These are phyloP conservation scores for Volvox reticuliferus DNA, from an alignment of 139 green algal species.

Conservation along the genomic window DNA sequence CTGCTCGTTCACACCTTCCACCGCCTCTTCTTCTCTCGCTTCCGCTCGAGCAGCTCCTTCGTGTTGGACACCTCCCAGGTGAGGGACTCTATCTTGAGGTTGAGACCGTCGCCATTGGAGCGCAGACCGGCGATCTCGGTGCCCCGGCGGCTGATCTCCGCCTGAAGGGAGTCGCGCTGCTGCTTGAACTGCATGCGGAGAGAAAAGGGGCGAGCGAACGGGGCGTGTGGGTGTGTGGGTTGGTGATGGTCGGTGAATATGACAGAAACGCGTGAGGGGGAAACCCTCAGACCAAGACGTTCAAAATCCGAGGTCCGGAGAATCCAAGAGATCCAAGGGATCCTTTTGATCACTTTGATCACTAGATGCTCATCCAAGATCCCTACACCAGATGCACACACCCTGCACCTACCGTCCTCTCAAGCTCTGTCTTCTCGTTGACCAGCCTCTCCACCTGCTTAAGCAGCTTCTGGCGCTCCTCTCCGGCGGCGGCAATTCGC, in stretches of 20 bases:
- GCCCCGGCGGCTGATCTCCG: constrained; percentile 30
- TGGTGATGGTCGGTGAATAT: too few relatives aligned
- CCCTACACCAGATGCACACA: too few relatives aligned
- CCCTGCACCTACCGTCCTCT: constrained; percentile 38
- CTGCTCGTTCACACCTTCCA: constrained; percentile 34
- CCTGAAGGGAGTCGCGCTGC: constrained; percentile 42
- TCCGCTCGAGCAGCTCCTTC: constrained; percentile 31
- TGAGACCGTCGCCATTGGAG: neutral
- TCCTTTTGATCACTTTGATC: too few relatives aligned
- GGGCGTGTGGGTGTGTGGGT: too few relatives aligned
- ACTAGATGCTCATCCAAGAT: too few relatives aligned
- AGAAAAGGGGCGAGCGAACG: neutral
- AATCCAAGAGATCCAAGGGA: too few relatives aligned
- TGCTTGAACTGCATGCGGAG: constrained; percentile 34
- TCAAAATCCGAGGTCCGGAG: too few relatives aligned
- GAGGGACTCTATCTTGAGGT: neutral
- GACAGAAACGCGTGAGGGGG: too few relatives aligned
- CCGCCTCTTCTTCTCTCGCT: constrained; percentile 51
- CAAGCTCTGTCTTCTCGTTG: constrained; percentile 38
- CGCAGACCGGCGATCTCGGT: constrained; percentile 20
- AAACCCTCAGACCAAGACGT: too few relatives aligned
- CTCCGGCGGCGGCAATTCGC: constrained; percentile 1
- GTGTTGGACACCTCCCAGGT: neutral
- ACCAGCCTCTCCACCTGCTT: constrained; percentile 51
- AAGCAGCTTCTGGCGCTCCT: constrained; percentile 49